These are phyloP conservation scores for Linanthus parryae DNA, from an alignment of 148 eudicot genomes.

Conservation along the genomic window DNA sequence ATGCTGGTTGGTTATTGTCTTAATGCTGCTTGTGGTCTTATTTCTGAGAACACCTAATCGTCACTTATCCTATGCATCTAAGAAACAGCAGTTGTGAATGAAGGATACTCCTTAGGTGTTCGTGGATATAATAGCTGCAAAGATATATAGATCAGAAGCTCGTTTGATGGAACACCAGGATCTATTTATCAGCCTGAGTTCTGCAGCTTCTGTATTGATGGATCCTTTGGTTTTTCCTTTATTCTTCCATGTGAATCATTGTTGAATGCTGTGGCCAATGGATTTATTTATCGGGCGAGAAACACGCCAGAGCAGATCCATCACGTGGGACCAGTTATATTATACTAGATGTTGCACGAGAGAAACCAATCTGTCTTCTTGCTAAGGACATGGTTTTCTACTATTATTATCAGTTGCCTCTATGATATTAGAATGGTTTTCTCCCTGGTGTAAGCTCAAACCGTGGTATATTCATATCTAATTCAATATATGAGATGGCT, in stretches of 20 bases:
- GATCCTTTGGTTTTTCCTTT: constrained; percentile 29
- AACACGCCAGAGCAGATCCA: constrained; percentile 17
- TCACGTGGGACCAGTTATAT: constrained; percentile 21
- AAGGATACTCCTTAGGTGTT: constrained; percentile 28
- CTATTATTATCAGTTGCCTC: constrained; percentile 33
- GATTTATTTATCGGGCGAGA: constrained; percentile 25
- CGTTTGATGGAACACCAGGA: constrained; percentile 25
- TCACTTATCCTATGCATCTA: constrained; percentile 29
- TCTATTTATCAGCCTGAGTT: constrained; percentile 34
- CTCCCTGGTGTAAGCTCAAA: constrained; percentile 49
- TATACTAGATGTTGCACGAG: constrained; percentile 20
- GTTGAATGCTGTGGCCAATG: constrained; percentile 27
- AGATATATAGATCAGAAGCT: constrained; percentile 21
- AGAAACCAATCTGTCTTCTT: constrained; percentile 37
- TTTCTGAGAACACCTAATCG: constrained; percentile 34
- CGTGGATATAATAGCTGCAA: constrained; percentile 14
- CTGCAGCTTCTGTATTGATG: constrained; percentile 31
- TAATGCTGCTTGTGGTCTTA: constrained; percentile 44
- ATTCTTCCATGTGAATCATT: constrained; percentile 24
- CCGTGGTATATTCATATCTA: constrained; percentile 39
- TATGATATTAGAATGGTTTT: constrained; percentile 33
- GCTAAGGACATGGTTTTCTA: constrained; percentile 42
- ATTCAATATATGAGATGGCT: constrained; percentile 41
- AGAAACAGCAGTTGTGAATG: constrained; percentile 35
- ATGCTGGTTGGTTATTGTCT: constrained; percentile 38